Evolutionary conservation across 2,329 filamentous ascomycete species (phyloP).

Genomic region (Neoarthrinium moseri): DNA sequence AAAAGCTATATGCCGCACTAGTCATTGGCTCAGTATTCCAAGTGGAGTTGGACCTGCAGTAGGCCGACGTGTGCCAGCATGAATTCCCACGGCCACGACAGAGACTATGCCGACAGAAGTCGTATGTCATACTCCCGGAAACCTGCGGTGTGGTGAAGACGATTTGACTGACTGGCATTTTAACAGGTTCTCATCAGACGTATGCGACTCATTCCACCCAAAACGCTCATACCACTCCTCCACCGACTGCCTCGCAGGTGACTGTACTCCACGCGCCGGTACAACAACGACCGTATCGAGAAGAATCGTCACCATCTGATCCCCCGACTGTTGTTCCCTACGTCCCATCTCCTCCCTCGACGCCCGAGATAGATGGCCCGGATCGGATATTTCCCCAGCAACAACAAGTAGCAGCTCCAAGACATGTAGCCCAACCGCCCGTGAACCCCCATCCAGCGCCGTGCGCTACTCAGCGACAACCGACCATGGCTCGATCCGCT

Average conservation of each 20-base stretch:
- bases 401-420: conserved; percentile 22
- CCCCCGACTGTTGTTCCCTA: conserved; percentile 33
- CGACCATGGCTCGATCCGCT: conserved; percentile 32
- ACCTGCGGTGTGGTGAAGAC: background rate
- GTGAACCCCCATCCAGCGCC: conserved; percentile 18
- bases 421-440: conserved; percentile 18
- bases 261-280: conserved; percentile 21
- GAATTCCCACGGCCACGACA: conserved; percentile 6
- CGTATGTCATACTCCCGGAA: conserved; percentile 7
- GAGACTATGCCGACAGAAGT: conserved; percentile 5
- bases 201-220: conserved; percentile 15
- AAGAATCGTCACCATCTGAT: conserved; percentile 24
- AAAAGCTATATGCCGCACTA: conserved; percentile 1
- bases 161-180: background rate
- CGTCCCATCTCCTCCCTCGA: conserved; percentile 39
- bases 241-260: conserved; percentile 22
- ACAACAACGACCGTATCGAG: background rate
- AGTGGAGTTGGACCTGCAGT: conserved; percentile 11
- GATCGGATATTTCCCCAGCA: conserved; percentile 37
- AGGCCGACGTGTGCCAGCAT: background rate
- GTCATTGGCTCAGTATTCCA: conserved; percentile 2
- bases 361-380: conserved; percentile 42
- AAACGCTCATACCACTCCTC: conserved; percentile 18
- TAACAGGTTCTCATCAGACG: conserved; percentile 17
- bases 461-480: conserved; percentile 37